Conservation (phyloP, 768 basidiomycete species). For the Dacryopinax spathularia region DNA sequence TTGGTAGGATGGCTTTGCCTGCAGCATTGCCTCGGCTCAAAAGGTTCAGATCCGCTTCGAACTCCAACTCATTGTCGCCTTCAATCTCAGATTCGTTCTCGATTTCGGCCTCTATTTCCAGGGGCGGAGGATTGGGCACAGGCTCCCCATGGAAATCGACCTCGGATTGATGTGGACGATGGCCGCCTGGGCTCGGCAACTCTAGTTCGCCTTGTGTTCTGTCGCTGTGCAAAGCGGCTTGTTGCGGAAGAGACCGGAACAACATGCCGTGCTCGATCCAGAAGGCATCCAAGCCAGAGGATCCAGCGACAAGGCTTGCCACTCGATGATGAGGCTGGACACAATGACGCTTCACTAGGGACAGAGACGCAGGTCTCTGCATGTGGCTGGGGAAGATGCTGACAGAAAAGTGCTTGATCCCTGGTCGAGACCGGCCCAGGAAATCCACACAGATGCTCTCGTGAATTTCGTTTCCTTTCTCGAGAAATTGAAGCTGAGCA, state of each 20-base stretch:
- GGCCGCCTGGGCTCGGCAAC: no score
- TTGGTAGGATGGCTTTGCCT: background rate
- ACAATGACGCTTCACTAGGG: background rate
- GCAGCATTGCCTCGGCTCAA: no score
- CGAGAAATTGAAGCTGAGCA: background rate
- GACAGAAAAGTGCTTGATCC: background rate
- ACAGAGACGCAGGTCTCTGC: background rate
- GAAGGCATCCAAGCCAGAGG: background rate
- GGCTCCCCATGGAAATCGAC: no score
- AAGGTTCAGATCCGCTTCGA: no score
- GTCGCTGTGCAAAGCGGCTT: no score
- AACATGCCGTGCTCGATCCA: background rate
- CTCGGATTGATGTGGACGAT: no score
- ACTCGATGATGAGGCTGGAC: background rate
- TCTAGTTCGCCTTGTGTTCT: no score
- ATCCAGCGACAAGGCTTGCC: background rate
- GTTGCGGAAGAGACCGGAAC: background rate
- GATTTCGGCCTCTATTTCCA: no score
- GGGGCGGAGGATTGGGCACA: no score
- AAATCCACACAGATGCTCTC: background rate
- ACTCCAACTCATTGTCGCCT: no score
- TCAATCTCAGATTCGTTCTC: no score
- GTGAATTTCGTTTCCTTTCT: background rate
- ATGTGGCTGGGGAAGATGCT: background rate
- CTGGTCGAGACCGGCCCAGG: background rate